Evolutionary conservation across 148 eudicot species (phyloP), one percentile per base, ranked within the genome.

Genomic region (Rhododendron vialii): DNA sequence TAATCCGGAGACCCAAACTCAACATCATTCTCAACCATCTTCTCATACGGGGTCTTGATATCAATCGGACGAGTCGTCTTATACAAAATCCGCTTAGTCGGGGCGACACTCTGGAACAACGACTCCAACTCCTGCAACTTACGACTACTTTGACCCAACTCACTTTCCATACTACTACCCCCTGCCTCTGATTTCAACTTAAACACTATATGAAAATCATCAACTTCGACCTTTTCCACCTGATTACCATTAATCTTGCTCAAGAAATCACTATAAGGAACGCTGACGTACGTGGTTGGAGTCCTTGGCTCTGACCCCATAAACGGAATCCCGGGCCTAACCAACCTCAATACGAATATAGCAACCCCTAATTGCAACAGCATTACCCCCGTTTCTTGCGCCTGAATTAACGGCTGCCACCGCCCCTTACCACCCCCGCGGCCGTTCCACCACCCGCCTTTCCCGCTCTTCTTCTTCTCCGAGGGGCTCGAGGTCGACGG

Each of bases 1-100:
- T 92, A 94, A 90, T 95, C 98, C 2, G 98, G 98, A 3, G 98
- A 95, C 38, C 97, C 98, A 92, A 95, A 95, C 90, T 94, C 96
- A 10, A 95, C 98, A 80, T 89, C 88, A 87, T 94, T 94, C 69
- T 95, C 97, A 30, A 95, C 82, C 98, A 95, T 95, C 88, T 92
- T 95, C 92, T 95, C 97, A 87, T 95, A 95, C 5, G 98, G 98
- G 10, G 98, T 89, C 92, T 93, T 95, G 22, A 95, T 93, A 86
- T 95, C 98, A 86, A 78, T 88, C 0, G 98, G 98, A 80, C 98
- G 91, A 36, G 94, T 92, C 0, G 97, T 95, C 11, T 93, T 91
- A 85, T 94, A 95, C 43, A 95, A 92, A 28, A 95, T 78, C 86
- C 95, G 92, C 91, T 92, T 94, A 13, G 93, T 93, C 0, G 95